phyloP scores from a whole-genome alignment of 306 rosid genomes.

The Crataegus laevigata region DNA sequence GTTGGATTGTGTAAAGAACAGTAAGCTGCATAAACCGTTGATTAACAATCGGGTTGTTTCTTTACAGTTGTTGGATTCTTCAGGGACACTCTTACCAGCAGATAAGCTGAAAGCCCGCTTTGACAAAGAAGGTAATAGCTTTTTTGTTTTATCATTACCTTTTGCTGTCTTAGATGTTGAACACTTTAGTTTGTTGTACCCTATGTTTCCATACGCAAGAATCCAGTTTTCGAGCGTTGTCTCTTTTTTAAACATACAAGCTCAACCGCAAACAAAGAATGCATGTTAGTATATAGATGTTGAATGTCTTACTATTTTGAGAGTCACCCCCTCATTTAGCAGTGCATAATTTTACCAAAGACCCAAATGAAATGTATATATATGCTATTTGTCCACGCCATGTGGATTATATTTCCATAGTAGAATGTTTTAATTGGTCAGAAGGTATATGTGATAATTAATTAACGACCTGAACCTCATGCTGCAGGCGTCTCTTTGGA shows the following conservation, averaged over 20 bases:
- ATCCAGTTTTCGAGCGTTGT: background rate
- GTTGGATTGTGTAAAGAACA: background rate
- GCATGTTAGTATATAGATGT: too few species aligned
- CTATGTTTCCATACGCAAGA: too few species aligned
- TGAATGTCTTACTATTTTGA: too few species aligned
- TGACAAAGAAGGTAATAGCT: conserved; percentile 51
- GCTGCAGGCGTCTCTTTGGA: conserved; percentile 79
- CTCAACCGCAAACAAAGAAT: background rate
- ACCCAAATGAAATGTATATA: too few species aligned
- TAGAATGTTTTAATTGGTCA: background rate
- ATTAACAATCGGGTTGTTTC: background rate
- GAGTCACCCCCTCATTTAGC: too few species aligned
- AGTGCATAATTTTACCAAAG: too few species aligned
- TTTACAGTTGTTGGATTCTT: conserved; percentile 71
- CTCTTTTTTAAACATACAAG: background rate
- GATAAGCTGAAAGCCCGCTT: conserved; percentile 68
- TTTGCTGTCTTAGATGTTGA: background rate
- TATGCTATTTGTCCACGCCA: too few species aligned
- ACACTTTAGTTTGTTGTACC: background rate
- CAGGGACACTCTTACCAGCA: conserved; percentile 56
- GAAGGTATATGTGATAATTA: background rate
- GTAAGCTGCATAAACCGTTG: background rate
- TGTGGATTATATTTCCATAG: too few species aligned
- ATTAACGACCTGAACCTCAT: background rate
- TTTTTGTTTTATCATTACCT: background rate